Conservation (phyloP, 1,284 basidiomycete species). For the Bjerkandera adusta region DNA sequence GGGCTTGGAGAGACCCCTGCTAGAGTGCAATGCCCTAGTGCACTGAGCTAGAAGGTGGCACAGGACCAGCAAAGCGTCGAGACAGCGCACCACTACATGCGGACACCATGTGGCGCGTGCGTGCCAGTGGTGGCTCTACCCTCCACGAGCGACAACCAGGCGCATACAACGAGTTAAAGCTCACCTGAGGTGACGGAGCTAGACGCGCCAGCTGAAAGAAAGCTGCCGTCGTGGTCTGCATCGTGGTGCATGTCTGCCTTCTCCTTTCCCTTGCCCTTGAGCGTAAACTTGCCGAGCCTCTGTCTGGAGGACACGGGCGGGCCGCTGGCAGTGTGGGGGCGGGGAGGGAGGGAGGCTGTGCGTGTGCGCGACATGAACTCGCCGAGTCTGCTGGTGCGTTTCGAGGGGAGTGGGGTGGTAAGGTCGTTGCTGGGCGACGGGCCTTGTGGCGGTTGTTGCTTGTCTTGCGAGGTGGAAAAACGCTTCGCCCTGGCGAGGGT, state of each 20-base stretch:
- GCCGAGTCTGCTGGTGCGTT: constrained; percentile 2
- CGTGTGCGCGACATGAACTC: constrained; percentile 14
- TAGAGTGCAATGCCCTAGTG: neutral
- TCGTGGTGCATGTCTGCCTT: constrained; percentile 5
- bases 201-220: constrained; percentile 8
- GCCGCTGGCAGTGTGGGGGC: constrained; percentile 14
- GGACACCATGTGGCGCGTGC: too few species aligned
- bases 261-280: constrained; percentile 10
- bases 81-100: too few species aligned
- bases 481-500: constrained; percentile 1
- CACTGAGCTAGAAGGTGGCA: neutral
- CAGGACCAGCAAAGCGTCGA: neutral
- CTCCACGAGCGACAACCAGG: too few species aligned
- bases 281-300: constrained; percentile 4
- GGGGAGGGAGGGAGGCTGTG: constrained; percentile 14
- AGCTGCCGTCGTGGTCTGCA: neutral
- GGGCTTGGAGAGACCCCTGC: neutral
- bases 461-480: constrained; percentile 6
- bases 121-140: too few species aligned
- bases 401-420: neutral
- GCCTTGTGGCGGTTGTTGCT: neutral
- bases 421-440: too few species aligned
- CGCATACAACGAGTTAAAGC: too few species aligned
- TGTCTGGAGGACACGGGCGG: neutral
- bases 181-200: constrained; percentile 15